phyloP scores from a whole-genome alignment of 2,329 filamentous ascomycete species.

The Chalaropsis ovoidea region DNA sequence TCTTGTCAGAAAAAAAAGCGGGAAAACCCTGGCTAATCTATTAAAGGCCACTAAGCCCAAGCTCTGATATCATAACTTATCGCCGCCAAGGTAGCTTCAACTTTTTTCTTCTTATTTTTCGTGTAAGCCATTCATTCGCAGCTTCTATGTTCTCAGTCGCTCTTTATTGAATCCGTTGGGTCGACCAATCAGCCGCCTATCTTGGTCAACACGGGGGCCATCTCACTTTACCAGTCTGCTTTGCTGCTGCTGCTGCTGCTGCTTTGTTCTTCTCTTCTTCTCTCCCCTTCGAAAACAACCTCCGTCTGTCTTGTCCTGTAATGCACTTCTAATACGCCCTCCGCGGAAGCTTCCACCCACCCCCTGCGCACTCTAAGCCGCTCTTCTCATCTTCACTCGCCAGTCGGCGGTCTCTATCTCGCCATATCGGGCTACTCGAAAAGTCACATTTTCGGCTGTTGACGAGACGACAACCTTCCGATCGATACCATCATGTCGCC shows the following conservation, averaged over 20 bases:
- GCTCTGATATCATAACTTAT: conserved; percentile 17
- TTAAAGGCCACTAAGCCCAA: conserved; percentile 11
- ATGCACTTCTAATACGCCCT: conserved; percentile 20
- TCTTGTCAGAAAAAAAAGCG: conserved; percentile 2
- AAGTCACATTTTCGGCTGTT: background rate
- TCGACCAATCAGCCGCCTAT: conserved; percentile 6
- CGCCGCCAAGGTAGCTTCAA: background rate
- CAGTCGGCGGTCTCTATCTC: background rate
- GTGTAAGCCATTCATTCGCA: background rate
- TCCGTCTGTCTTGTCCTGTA: conserved; percentile 13
- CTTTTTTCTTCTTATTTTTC: conserved; percentile 3
- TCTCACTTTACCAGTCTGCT: background rate
- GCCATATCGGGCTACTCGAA: conserved; percentile 4
- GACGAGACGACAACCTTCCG: background rate
- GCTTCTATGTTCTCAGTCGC: conserved; percentile 4
- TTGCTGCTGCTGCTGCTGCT: background rate
- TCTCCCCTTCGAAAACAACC: background rate
- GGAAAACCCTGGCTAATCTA: conserved; percentile 10
- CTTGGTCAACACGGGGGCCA: background rate
- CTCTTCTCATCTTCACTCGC: conserved; percentile 9
- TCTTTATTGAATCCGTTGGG: conserved; percentile 9
- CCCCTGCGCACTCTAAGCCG: conserved; percentile 21
- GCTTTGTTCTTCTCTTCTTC: conserved; percentile 1
- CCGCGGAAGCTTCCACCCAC: conserved; percentile 24
- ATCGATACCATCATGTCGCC: conserved; percentile 6